Conservation (phyloP, 1,139 yeast species). For the Pichia sp. region DNA sequence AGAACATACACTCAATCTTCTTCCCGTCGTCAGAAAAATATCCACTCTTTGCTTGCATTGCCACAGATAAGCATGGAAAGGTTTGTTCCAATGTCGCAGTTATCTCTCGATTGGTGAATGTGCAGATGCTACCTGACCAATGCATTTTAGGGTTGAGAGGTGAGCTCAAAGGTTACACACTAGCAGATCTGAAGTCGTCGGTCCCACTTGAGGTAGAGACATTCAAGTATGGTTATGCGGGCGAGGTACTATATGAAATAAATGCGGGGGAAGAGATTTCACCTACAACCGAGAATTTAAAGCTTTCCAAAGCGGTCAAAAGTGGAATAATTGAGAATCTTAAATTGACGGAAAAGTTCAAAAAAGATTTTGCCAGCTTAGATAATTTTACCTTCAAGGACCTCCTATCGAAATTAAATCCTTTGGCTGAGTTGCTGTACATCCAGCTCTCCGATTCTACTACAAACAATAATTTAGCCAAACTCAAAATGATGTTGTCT, state of each 20-base stretch:
- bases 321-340: slow-evolving; percentile 3
- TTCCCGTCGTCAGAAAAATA: background rate
- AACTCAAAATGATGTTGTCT: slow-evolving; percentile 32
- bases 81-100: background rate
- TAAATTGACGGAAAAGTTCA: slow-evolving; percentile 12
- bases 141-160: slow-evolving; percentile 11
- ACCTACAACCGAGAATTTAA: background rate
- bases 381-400: slow-evolving; percentile 23
- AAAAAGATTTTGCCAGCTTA: slow-evolving; percentile 1
- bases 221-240: slow-evolving; percentile 3
- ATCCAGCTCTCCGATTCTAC: slow-evolving; percentile 35
- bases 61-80: background rate
- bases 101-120: slow-evolving; percentile 4
- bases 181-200: background rate
- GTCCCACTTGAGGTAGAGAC: background rate
- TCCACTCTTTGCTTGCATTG: slow-evolving; percentile 13
- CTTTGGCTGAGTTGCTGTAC: slow-evolving; percentile 57
- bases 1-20: background rate
- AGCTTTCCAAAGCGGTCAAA: background rate
- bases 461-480: slow-evolving; percentile 17
- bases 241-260: slow-evolving; percentile 6
- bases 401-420: slow-evolving; percentile 50
- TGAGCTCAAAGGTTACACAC: slow-evolving; percentile 3
- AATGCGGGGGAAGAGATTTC: background rate
- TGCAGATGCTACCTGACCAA: slow-evolving; percentile 2